Evolutionary conservation across 2,329 filamentous ascomycete species (phyloP).

Genomic region (Diaporthe batatas): DNA sequence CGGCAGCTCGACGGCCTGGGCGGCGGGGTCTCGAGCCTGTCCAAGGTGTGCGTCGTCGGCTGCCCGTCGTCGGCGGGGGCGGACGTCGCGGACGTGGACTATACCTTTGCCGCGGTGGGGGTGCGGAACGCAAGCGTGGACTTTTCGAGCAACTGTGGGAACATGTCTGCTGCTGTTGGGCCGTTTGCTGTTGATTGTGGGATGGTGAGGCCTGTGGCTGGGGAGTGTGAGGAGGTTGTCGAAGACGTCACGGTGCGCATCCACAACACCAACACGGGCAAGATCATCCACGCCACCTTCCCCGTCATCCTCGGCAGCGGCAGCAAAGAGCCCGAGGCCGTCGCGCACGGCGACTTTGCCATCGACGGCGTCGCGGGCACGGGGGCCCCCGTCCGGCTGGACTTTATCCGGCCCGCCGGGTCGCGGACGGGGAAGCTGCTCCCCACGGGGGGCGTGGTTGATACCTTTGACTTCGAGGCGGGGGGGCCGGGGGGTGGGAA

Average conservation of each 20-base stretch:
- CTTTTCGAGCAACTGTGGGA: slow-evolving; percentile 80
- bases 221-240: slow-evolving; percentile 31
- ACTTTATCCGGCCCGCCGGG: slow-evolving; percentile 56
- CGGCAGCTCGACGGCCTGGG: slow-evolving; percentile 81
- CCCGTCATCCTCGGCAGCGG: slow-evolving; percentile 48
- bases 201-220: slow-evolving; percentile 51
- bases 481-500: slow-evolving; percentile 41
- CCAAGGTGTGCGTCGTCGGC: slow-evolving; percentile 78
- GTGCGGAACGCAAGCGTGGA: slow-evolving; percentile 73
- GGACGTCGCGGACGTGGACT: slow-evolving; percentile 72
- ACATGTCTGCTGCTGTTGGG: slow-evolving; percentile 77
- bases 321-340: slow-evolving; percentile 52
- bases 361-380: slow-evolving; percentile 58
- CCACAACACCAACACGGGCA: slow-evolving; percentile 79
- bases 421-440: slow-evolving; percentile 56
- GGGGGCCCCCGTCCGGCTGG: slow-evolving; percentile 52
- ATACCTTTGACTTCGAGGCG: slow-evolving; percentile 45
- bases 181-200: slow-evolving; percentile 72
- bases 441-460: slow-evolving; percentile 55
- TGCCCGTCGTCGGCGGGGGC: slow-evolving; percentile 55
- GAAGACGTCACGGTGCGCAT: slow-evolving; percentile 67
- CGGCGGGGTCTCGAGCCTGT: slow-evolving; percentile 76
- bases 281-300: slow-evolving; percentile 60
- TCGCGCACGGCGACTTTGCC: slow-evolving; percentile 50
- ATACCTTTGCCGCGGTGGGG: slow-evolving; percentile 79